Evolutionary conservation across 768 basidiomycete genomes (phyloP), one percentile per base, ranked within the genome.

Genomic region (Chalciporus chontae): DNA sequence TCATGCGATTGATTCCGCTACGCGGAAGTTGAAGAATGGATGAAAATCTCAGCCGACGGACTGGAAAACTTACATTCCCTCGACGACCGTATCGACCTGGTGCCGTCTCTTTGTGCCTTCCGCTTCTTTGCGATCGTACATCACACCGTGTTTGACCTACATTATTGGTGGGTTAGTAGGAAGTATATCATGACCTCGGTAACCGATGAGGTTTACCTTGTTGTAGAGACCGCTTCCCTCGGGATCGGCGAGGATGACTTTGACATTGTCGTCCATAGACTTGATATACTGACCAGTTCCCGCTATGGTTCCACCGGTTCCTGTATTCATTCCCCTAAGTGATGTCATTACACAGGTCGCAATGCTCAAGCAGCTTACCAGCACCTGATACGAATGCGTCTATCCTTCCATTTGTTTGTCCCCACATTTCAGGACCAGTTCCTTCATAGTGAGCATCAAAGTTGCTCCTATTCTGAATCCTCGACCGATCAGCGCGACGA

Each of bases 61-160:
- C 31, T 34, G 14, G 34, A 15, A 66, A 70, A 67, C 73, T 48
- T 19, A 88, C 87, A 93, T 91, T 51, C 90, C 90, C 70, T 92
- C 90, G n/a, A 96, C 92, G 15, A 96, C 83, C 0, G 94, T 95
- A 61, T 98, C 95, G 13, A 97, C 92, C 67, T 95, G 94, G 64
- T 95, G 90, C 50, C 95, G 74, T 59, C 96, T 71, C 61, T 90
- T 93, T 8, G 85, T 95, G 5, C 96, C 95, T 70, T 99, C 95
- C 36, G 83, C 84, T 72, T 99, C 95, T 55, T 79, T 90, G n/a
- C 69, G 74, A 63, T 95, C 90, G 62, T 85, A 99, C 94, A 99
- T 91, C 7, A 97, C 96, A 5, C 92, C 93, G 56, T 85, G 79
- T 70, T 90, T 91, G 46, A 96, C 80, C 86, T 89, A 43, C 4